Base-by-base conservation (phyloP, 768 basidiomycete genomes). In the Lanmaoa rubissima region DNA sequence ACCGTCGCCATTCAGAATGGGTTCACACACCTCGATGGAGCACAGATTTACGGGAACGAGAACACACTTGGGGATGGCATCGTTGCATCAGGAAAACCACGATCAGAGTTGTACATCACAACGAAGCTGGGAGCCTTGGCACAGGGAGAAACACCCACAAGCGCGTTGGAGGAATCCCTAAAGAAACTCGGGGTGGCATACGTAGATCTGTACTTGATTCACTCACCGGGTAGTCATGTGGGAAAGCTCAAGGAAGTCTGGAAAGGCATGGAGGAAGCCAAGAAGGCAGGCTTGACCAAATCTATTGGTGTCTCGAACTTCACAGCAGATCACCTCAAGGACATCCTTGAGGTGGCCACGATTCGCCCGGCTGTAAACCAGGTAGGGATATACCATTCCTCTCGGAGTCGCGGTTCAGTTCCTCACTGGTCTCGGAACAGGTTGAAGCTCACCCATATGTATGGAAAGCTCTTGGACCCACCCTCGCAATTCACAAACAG, bases 151-250 rank as follows among this genome's bases (percentile, higher is more conserved):
- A 78, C 76, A 3, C 80, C 88, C 35, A 77, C 73, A 50, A 73
- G 76, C 5, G 73, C 79, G 0, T 66, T 92, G 12, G 63, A 78
- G 39, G 73, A 69, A n/a, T 86, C 85, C 10, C 68, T 90, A 48
- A 66, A 75, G 64, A 81, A 80, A 64, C 73, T 89, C 5, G 70
- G 77, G 13, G 69, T 84, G 51, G 75, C 82, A 53, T 78, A 78
- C 43, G 82, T 88, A 13, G 86, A 88, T 64, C 67, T 87, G 53
- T 88, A 82, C 70, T 72, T 89, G 55, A 75, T 91, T 51, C 88
- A 90, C 62, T 65, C 61, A 43, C 74, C 83, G 4, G 62, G 55
- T 6, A 55, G 68, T 4, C 72, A 76, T 44, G 69, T 62, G 39
- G 80, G 78, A 21, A 78, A 70, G 51, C 69, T 87, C 51, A 73